These are phyloP conservation scores for Pyrus betulifolia DNA, from an alignment of 306 rosid genomes.

Conservation along the genomic window DNA sequence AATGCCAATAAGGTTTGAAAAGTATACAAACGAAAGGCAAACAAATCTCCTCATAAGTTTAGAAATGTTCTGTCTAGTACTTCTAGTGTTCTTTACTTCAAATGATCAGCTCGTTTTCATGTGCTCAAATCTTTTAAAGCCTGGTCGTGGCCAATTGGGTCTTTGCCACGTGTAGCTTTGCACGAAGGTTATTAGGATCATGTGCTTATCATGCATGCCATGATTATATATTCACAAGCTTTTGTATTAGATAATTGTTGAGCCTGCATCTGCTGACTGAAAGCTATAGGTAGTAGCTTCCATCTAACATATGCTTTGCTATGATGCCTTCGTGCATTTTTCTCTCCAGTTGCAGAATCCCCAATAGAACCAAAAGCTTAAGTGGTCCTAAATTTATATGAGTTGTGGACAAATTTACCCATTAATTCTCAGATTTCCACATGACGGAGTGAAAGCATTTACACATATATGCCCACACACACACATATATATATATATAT, in stretches of 20 bases:
- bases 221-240: conserved; percentile 58
- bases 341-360: not conserved
- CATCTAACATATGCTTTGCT: conserved; percentile 1
- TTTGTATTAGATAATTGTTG: conserved; percentile 2
- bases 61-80: not conserved
- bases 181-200: conserved; percentile 46
- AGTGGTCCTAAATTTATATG: conserved; percentile 29
- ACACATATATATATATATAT: too few species aligned
- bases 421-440: not conserved
- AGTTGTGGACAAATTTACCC: not conserved
- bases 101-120: not conserved
- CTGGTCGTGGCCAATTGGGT: conserved; percentile 16
- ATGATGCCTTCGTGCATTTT: conserved; percentile 5
- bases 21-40: not conserved
- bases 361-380: not conserved
- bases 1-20: not conserved
- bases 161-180: conserved; percentile 32
- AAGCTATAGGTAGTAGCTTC: not conserved
- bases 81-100: not conserved
- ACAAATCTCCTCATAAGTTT: not conserved
- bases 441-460: not conserved
- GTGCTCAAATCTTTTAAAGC: not conserved
- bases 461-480: not conserved
- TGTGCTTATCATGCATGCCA: conserved; percentile 55
- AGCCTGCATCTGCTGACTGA: not conserved